Percentiles rank a stretch among this genome's conserved stretches.
Evolutionary conservation across 805 yeast genomes (phyloP).

Genomic region (Ogataea wickerhamii): DNA sequence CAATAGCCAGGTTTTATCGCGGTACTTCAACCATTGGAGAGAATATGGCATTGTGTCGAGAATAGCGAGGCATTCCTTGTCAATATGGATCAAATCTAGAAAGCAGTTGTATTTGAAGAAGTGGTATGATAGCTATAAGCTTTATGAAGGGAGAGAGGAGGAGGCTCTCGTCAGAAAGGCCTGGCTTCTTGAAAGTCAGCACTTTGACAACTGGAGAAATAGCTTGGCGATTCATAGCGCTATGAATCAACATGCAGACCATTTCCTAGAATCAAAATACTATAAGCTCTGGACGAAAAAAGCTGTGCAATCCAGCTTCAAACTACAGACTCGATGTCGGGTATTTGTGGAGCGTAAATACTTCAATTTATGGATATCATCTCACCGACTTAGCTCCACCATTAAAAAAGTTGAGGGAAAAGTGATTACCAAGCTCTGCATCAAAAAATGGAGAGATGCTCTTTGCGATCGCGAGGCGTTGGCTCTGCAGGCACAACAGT

Average conservation of each 20-base stretch:
- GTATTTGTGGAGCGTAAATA: neutral
- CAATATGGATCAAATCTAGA: slow-evolving; percentile 16
- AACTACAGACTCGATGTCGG: neutral
- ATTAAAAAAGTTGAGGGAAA: neutral
- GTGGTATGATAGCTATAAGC: slow-evolving; percentile 14
- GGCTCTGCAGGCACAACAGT: neutral
- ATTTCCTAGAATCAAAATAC: neutral
- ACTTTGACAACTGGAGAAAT: neutral
- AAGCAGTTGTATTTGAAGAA: slow-evolving; percentile 9
- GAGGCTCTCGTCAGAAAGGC: slow-evolving; percentile 4
- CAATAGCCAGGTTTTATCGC: slow-evolving; percentile 18
- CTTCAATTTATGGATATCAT: neutral
- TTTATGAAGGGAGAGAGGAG: slow-evolving; percentile 1
- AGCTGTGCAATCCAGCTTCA: neutral
- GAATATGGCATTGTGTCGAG: slow-evolving; percentile 11
- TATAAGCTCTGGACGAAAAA: slow-evolving; percentile 9
- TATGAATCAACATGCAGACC: slow-evolving; percentile 5
- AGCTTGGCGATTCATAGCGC: neutral
- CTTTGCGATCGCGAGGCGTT: neutral
- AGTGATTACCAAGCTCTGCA: neutral
- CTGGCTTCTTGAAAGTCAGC: neutral
- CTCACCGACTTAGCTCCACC: neutral
- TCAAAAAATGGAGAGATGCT: neutral
- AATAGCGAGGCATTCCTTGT: slow-evolving; percentile 12
- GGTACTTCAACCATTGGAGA: slow-evolving; percentile 20